phyloP scores from a whole-genome alignment of 768 basidiomycete genomes.

The Harrya chromipes region DNA sequence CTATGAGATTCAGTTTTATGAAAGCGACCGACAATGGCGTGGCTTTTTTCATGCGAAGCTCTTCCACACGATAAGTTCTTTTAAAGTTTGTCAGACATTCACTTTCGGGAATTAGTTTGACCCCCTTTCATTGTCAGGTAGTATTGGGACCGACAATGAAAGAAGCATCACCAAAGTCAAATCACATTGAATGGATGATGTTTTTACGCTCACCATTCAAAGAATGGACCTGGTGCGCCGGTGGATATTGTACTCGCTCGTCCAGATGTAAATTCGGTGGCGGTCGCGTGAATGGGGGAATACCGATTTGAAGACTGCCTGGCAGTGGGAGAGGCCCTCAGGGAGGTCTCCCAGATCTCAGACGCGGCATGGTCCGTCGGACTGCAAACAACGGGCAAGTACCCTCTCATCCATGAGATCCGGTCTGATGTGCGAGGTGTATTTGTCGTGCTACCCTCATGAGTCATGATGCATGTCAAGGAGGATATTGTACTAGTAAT shows the following conservation, averaged over 20 bases:
- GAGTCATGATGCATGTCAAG: too few species aligned
- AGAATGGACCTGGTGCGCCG: neutral
- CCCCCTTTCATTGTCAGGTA: slow-evolving; percentile 36
- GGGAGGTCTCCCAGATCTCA: too few species aligned
- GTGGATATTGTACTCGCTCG: neutral
- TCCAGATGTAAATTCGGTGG: too few species aligned
- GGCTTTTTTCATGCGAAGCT: slow-evolving; percentile 41
- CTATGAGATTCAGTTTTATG: slow-evolving; percentile 24
- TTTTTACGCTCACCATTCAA: neutral
- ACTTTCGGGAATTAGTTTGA: slow-evolving; percentile 25
- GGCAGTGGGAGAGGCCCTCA: too few species aligned
- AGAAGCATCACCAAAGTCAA: slow-evolving; percentile 40
- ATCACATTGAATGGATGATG: slow-evolving; percentile 13
- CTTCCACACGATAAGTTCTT: slow-evolving; percentile 58
- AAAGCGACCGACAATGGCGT: slow-evolving; percentile 49
- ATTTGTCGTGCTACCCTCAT: too few species aligned
- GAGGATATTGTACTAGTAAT: too few species aligned
- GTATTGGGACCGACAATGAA: slow-evolving; percentile 77
- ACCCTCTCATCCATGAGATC: too few species aligned
- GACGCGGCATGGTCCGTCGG: too few species aligned
- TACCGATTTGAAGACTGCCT: too few species aligned
- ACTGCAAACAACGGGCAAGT: too few species aligned
- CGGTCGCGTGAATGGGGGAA: too few species aligned
- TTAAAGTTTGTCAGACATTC: slow-evolving; percentile 3
- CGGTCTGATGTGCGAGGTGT: too few species aligned